A percentile compares a stretch with the other conserved stretches of the same genome.
Conservation (phyloP, 1,139 yeast species). For the Arxiozyma slooffiae region DNA sequence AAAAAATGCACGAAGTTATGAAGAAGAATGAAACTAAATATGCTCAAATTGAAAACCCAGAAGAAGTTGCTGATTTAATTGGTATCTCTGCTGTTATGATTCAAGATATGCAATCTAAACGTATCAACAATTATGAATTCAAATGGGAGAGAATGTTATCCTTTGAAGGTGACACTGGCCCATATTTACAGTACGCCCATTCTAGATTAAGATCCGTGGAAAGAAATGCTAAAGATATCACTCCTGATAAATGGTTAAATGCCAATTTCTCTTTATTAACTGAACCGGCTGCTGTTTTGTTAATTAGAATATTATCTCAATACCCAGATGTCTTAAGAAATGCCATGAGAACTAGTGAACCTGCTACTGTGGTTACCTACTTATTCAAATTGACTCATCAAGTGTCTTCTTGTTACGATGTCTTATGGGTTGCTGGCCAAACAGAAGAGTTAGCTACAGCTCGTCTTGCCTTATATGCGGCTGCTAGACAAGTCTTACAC, state of each 20-base stretch:
- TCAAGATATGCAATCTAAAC: conserved; percentile 97
- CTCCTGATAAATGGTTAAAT: conserved; percentile 34
- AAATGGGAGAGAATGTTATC: conserved; percentile 98
- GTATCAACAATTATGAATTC: conserved; percentile 91
- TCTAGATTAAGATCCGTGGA: conserved; percentile 93
- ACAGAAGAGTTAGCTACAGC: conserved; percentile 79
- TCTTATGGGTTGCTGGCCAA: conserved; percentile 97
- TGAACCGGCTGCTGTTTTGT: conserved; percentile 64
- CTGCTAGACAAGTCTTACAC: conserved; percentile 82
- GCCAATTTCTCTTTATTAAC: conserved; percentile 68
- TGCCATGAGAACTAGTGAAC: conserved; percentile 80
- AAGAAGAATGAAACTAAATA: conserved; percentile 84
- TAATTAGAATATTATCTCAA: conserved; percentile 73
- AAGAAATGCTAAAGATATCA: conserved; percentile 57
- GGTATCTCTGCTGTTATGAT: conserved; percentile 98
- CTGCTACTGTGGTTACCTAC: conserved; percentile 90
- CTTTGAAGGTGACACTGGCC: conserved; percentile 99
- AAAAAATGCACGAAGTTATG: conserved; percentile 96
- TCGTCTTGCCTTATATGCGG: conserved; percentile 81
- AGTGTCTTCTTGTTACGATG: conserved; percentile 91
- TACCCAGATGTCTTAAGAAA: conserved; percentile 86
- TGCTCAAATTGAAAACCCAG: conserved; percentile 90
- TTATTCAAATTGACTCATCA: conserved; percentile 85
- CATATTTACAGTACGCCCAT: conserved; percentile 96
- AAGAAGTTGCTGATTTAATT: conserved; percentile 85